These are phyloP conservation scores for Liquidambar formosana DNA, from an alignment of 164 flowering plant species.

Conservation along the genomic window DNA sequence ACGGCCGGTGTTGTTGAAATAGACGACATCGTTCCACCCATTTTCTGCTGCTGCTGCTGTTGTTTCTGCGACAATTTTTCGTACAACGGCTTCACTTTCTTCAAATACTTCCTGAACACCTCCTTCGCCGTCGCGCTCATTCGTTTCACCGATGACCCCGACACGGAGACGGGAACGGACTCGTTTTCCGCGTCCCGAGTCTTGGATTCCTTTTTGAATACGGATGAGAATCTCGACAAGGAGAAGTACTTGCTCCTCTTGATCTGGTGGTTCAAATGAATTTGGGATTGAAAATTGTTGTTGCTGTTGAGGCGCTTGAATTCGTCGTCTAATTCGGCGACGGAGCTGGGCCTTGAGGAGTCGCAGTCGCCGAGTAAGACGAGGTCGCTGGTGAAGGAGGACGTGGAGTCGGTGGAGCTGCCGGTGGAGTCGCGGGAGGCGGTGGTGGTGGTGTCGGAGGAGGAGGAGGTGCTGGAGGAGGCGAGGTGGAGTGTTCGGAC, in stretches of 20 bases:
- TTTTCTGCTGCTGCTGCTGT: constrained; percentile 22
- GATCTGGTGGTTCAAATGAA: too few relatives aligned
- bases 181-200: too few relatives aligned
- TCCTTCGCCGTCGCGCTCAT: constrained; percentile 62
- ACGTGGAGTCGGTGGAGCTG: constrained; percentile 49
- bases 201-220: constrained; percentile 55
- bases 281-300: not conserved
- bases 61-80: constrained; percentile 65
- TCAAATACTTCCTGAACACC: constrained; percentile 72
- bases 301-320: constrained; percentile 29
- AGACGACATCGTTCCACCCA: too few relatives aligned
- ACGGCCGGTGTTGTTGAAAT: not conserved
- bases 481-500: constrained; percentile 71
- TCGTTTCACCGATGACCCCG: constrained; percentile 39
- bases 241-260: constrained; percentile 66
- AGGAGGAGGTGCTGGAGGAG: constrained; percentile 53
- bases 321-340: constrained; percentile 59
- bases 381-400: constrained; percentile 40
- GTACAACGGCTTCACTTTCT: constrained; percentile 85
- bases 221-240: constrained; percentile 67
- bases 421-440: constrained; percentile 73
- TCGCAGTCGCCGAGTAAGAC: constrained; percentile 44
- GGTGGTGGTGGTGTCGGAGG: constrained; percentile 49
- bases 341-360: constrained; percentile 82
- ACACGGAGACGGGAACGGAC: too few relatives aligned